Evolutionary conservation across 139 green algal species (phyloP).

Genomic region (Chlamydomonas sphaeroides): DNA sequence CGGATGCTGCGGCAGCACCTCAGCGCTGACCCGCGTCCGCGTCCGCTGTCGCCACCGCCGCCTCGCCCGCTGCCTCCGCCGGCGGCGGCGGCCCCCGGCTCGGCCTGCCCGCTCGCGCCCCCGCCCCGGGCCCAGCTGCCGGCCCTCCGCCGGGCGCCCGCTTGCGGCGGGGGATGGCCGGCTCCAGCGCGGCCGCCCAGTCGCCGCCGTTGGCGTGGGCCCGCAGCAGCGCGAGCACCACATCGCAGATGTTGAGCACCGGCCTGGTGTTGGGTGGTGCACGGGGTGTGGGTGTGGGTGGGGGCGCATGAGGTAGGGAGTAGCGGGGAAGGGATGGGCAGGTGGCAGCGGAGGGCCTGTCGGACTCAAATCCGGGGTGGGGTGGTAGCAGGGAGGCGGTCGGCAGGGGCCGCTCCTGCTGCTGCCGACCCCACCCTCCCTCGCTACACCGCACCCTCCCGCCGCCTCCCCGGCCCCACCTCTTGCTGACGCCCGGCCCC

Average conservation of each 20-base stretch:
- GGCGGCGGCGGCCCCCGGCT: background rate
- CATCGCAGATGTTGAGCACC: slow-evolving; percentile 47
- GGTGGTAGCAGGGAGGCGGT: too few species aligned
- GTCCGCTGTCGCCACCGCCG: background rate
- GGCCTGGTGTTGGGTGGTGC: slow-evolving; percentile 3
- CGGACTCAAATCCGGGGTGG: background rate
- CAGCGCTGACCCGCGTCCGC: too few species aligned
- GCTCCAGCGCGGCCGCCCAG: slow-evolving; percentile 40
- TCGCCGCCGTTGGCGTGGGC: slow-evolving; percentile 8
- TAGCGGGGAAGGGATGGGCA: background rate
- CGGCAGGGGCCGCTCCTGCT: background rate
- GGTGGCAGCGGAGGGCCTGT: too few species aligned
- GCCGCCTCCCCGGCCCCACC: background rate
- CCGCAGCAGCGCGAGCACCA: slow-evolving; percentile 47
- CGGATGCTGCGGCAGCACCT: too few species aligned
- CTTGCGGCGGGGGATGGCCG: slow-evolving; percentile 41
- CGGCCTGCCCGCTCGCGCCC: background rate
- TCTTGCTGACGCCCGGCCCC: background rate
- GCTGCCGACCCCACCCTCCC: background rate
- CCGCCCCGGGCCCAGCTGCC: background rate
- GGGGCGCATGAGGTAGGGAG: background rate
- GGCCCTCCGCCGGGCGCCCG: background rate
- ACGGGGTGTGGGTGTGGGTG: background rate
- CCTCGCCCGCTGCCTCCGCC: background rate
- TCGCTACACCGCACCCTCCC: background rate